phyloP scores from a whole-genome alignment of 202 grass and related monocot genomes.

The Panicum virgatum region DNA sequence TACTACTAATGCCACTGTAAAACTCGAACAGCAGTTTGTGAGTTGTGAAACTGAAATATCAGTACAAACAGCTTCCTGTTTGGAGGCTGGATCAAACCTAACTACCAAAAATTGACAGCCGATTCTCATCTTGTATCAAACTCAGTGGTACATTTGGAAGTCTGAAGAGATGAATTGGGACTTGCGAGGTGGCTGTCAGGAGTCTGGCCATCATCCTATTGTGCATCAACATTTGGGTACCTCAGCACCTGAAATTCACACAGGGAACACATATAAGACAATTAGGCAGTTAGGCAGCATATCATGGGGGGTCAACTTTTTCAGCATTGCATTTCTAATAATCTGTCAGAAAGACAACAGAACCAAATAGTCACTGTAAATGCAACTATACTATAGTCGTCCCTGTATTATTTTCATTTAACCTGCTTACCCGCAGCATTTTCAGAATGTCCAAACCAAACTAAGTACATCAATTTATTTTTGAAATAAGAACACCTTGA shows the following conservation, averaged over 20 bases:
- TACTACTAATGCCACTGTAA: too few species aligned
- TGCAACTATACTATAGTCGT: too few species aligned
- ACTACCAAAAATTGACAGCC: background rate
- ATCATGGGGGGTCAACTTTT: background rate
- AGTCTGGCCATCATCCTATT: background rate
- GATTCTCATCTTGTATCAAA: background rate
- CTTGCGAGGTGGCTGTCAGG: background rate
- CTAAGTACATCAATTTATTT: background rate
- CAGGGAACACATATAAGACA: background rate
- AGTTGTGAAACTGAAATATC: too few species aligned
- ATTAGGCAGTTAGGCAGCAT: background rate
- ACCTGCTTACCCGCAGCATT: background rate
- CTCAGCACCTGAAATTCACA: background rate
- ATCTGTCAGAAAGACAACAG: background rate
- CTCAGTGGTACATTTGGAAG: background rate
- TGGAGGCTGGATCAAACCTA: too few species aligned
- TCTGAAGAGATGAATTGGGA: background rate
- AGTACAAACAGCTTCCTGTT: background rate
- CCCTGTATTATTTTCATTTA: background rate
- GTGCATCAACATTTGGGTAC: background rate
- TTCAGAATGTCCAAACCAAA: constrained; percentile 1
- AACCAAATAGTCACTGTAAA: background rate
- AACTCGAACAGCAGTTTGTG: too few species aligned
- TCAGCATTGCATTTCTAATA: background rate
- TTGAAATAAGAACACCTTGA: background rate